Evolutionary conservation across 2,329 filamentous ascomycete species (phyloP).

Genomic region (Cladophialophora exuberans): DNA sequence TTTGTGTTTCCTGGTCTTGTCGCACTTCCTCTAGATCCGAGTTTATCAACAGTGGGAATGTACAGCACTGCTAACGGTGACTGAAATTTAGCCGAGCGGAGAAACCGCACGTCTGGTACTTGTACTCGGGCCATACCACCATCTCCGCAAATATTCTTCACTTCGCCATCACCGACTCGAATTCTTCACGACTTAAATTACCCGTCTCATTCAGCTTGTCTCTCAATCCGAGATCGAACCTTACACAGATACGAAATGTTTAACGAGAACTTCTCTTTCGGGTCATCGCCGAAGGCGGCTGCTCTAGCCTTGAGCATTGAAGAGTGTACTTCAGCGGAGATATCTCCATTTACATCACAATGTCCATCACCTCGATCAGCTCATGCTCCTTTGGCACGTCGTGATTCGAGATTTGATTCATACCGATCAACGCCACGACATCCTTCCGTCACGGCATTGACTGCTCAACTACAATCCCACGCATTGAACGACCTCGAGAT

Average conservation of each 20-base stretch:
- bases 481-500: conserved; percentile 27
- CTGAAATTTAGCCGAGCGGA: conserved; percentile 2
- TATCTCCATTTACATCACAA: conserved; percentile 33
- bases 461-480: conserved; percentile 32
- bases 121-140: neutral
- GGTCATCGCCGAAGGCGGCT: conserved; percentile 20
- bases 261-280: conserved; percentile 34
- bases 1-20: neutral
- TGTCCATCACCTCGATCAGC: conserved; percentile 28
- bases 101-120: conserved; percentile 1
- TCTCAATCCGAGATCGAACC: neutral
- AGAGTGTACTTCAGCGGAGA: conserved; percentile 28
- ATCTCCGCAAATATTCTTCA: neutral
- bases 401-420: conserved; percentile 31
- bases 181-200: neutral
- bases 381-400: conserved; percentile 12
- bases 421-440: conserved; percentile 27
- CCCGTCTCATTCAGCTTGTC: neutral
- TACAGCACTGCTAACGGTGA: neutral
- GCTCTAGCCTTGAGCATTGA: conserved; percentile 13
- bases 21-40: neutral
- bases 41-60: neutral
- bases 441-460: conserved; percentile 31
- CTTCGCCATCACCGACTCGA: neutral
- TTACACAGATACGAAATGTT: conserved; percentile 28